Percentiles rank a stretch among this genome's conserved stretches.
Conservation (phyloP, 306 rosid species). For the Mucuna pruriens region DNA sequence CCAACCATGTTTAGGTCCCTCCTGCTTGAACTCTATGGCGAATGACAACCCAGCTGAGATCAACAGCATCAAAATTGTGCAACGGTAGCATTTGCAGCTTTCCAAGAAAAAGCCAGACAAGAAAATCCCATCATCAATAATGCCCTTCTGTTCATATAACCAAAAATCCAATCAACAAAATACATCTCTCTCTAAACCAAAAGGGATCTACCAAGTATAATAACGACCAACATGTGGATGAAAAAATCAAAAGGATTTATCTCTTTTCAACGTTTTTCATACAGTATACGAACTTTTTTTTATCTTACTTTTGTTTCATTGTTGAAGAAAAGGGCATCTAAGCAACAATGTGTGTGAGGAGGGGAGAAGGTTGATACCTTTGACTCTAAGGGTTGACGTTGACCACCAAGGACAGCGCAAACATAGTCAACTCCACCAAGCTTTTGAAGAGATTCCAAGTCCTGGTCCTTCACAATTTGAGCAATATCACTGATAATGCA, state of each 20-base stretch:
- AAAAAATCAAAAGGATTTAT: neutral
- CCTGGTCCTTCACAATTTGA: conserved; percentile 44
- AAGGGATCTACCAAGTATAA: too few relatives aligned
- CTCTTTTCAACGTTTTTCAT: too few relatives aligned
- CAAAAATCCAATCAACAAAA: conserved; percentile 26
- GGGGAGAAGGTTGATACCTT: conserved; percentile 42
- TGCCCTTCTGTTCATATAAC: conserved; percentile 2
- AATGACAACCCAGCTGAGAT: conserved; percentile 55
- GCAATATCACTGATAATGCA: neutral
- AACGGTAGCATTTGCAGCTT: conserved; percentile 43
- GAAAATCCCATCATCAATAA: neutral
- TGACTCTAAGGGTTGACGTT: neutral
- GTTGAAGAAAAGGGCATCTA: neutral
- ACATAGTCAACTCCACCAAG: conserved; percentile 49
- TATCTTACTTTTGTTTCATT: neutral
- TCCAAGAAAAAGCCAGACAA: conserved; percentile 10
- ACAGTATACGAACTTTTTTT: too few relatives aligned
- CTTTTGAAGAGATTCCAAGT: conserved; percentile 29
- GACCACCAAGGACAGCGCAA: conserved; percentile 20
- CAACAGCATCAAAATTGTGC: conserved; percentile 40
- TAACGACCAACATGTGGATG: too few relatives aligned
- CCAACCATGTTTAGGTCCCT: conserved; percentile 66
- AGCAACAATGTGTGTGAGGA: neutral
- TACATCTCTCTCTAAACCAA: neutral
- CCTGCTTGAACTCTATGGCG: conserved; percentile 44